Percentiles rank a stretch among this genome's conserved stretches.
phyloP scores from a whole-genome alignment of 2,329 filamentous ascomycete species.

The Curvularia spicifera region DNA sequence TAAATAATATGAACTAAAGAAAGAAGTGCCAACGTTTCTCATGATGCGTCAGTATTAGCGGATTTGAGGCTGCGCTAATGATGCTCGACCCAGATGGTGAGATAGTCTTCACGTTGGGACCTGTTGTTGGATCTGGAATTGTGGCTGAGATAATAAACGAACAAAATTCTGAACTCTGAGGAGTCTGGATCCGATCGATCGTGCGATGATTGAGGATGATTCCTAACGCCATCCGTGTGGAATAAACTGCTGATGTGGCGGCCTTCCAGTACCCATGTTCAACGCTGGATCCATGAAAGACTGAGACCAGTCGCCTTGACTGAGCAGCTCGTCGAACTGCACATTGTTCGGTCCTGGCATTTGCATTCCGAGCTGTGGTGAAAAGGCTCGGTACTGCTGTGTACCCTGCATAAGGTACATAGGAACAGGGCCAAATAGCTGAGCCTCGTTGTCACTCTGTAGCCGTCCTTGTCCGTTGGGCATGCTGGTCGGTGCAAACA shows the following conservation, averaged over 20 bases:
- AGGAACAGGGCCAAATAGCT: conserved; percentile 73
- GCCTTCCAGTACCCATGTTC: conserved; percentile 33
- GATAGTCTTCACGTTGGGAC: neutral
- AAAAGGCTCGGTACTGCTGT: conserved; percentile 35
- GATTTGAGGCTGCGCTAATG: neutral
- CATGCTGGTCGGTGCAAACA: conserved; percentile 33
- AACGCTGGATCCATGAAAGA: conserved; percentile 47
- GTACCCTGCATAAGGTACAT: conserved; percentile 69
- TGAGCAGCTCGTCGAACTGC: conserved; percentile 49
- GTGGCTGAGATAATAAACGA: neutral
- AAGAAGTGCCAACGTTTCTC: conserved; percentile 11
- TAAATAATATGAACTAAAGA: conserved; percentile 14
- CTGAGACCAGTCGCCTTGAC: conserved; percentile 51
- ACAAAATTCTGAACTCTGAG: neutral
- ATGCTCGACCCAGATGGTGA: neutral
- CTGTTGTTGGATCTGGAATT: neutral
- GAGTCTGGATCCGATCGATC: neutral
- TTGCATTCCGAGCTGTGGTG: conserved; percentile 33
- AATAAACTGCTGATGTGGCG: conserved; percentile 28
- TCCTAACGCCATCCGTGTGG: conserved; percentile 30
- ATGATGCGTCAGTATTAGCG: conserved; percentile 1
- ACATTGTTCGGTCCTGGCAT: conserved; percentile 35
- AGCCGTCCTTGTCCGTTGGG: conserved; percentile 23
- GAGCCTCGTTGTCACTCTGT: conserved; percentile 70
- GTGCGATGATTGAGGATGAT: conserved; percentile 7